Evolutionary conservation across 495 filamentous ascomycete genomes (phyloP).

Genomic region (Tuber melanosporum): DNA sequence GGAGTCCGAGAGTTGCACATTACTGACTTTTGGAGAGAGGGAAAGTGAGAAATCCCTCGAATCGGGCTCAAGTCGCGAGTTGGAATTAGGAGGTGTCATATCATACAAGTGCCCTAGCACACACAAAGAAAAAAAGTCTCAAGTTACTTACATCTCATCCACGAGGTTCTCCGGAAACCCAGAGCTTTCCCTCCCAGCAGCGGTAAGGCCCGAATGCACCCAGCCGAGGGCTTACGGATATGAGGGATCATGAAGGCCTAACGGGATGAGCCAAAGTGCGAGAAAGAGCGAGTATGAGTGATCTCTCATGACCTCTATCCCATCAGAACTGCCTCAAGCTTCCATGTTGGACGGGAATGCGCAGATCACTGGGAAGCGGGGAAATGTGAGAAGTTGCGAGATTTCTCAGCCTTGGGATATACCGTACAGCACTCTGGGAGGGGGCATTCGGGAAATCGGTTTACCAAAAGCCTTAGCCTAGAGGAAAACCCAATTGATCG

Average conservation of each 20-base stretch:
- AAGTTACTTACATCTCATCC: neutral
- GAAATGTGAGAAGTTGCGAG: neutral
- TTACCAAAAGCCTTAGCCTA: neutral
- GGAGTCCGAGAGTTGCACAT: neutral
- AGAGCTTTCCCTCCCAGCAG: neutral
- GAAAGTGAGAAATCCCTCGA: neutral
- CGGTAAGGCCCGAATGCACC: neutral
- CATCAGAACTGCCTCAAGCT: neutral
- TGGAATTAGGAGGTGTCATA: neutral
- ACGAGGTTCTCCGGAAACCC: neutral
- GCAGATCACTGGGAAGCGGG: neutral
- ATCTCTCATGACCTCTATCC: neutral
- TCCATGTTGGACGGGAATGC: constrained; percentile 1
- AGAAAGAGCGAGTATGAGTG: neutral
- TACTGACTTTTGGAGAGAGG: neutral
- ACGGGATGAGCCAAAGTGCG: neutral
- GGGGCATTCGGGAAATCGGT: neutral
- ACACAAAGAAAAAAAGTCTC: neutral
- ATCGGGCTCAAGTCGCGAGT: neutral
- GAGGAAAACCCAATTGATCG: neutral
- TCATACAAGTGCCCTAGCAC: neutral
- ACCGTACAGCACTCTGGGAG: neutral
- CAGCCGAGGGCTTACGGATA: neutral
- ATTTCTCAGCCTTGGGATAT: constrained; percentile 1
- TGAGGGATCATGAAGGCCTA: neutral